Base-by-base conservation (phyloP, 106 monocot species). In the Dactylorhiza incarnata region DNA sequence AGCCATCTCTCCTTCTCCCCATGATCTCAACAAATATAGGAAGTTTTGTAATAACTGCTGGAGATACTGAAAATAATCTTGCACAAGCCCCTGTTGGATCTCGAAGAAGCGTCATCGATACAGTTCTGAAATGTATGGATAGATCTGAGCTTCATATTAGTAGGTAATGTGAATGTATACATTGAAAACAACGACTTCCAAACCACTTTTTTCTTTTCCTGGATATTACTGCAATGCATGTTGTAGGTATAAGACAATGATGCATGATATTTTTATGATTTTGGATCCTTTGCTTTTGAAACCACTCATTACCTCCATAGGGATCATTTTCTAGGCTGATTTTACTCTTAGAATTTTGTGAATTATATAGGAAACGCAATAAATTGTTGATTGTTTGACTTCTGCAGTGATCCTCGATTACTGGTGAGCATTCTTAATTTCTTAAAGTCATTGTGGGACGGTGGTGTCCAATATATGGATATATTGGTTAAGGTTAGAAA, bases 381-480 rank as follows among this genome's bases (percentile, higher is more conserved):
- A 45, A 70, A 15, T 56, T 71, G 16, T 7, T 25, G 9, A 11
- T 50, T 69, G 5, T 29, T 43, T 76, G 7, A 74, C 74, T 70
- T 78, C 54, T 78, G 45, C 83, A 89, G 89, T 78, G 68, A 66
- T 75, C 91, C 89, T 78, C 66, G 56, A 61, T 68, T 86, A 49
- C 74, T 91, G 45, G 69, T 84, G 17, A 79, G 84, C 78, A 58
- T 86, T 22, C 81, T 95, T 23, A 85, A 82, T 19, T 61, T 95
- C 25, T 49, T 95, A 17, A 89, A 89, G 80, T 78, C 91, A 76
- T 77, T 95, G 45, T 95, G 95, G 95, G 86, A 95, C 78, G 82
- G 87, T 22, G 83, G 81, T 77, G 48, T 53, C 49, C 89, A 84
- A 45, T 89, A 89, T 84, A 68, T 80, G 0, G 75, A 77, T 56